Evolutionary conservation across 1,284 basidiomycete species (phyloP).

Genomic region (Sanghuangporus weigelae): DNA sequence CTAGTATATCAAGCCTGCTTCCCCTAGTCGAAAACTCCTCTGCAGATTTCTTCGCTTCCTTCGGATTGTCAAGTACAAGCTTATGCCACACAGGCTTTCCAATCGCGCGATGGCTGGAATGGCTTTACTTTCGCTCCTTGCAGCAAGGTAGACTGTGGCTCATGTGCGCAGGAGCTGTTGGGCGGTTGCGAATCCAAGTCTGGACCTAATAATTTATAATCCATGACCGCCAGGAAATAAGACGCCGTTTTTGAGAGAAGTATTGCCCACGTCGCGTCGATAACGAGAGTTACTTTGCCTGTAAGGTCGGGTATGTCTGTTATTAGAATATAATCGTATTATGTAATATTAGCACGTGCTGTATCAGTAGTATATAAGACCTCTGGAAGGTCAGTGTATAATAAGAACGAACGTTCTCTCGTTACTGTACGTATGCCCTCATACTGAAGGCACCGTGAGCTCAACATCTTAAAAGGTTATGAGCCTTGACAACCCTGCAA

Average conservation of each 20-base stretch:
- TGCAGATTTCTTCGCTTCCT: conserved; percentile 6
- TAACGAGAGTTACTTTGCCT: conserved; percentile 28
- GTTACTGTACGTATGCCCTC: no score
- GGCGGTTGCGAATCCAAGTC: conserved; percentile 21
- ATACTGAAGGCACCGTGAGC: no score
- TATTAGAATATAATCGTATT: no score
- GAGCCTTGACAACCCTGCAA: no score
- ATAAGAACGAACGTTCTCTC: no score
- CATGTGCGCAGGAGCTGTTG: conserved; percentile 17
- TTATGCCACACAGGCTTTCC: not conserved
- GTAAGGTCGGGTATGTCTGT: conserved; percentile 25
- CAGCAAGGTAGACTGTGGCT: conserved; percentile 22
- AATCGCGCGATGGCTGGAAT: conserved; percentile 8
- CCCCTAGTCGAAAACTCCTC: conserved; percentile 10
- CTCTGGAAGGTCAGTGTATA: no score
- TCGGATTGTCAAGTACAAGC: not conserved
- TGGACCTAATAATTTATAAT: conserved; percentile 12
- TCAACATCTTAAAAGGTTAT: no score
- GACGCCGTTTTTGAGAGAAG: not conserved
- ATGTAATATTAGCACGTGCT: no score
- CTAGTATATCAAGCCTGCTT: conserved; percentile 11
- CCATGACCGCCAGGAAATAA: not conserved
- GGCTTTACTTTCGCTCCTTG: conserved; percentile 17
- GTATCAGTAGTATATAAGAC: no score
- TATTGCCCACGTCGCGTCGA: conserved; percentile 22